Conservation (phyloP, 2,329 filamentous ascomycete species). For the Neoarthrinium moseri region DNA sequence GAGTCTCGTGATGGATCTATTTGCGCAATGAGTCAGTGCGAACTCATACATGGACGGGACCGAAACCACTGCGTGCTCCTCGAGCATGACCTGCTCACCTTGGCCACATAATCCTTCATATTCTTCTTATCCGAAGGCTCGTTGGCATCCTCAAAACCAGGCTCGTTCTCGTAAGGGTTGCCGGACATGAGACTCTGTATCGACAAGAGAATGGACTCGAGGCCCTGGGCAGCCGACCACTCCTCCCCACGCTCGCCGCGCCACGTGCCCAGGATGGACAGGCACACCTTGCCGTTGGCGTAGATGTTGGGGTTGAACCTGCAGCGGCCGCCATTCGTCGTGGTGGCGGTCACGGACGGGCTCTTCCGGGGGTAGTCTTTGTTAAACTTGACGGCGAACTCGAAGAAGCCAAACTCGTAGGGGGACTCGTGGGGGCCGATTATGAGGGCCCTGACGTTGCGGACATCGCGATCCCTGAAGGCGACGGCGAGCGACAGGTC, state of each 20-base stretch:
- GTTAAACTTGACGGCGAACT: slow-evolving; percentile 79
- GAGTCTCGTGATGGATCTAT: slow-evolving; percentile 85
- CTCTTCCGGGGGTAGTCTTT: slow-evolving; percentile 80
- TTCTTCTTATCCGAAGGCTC: slow-evolving; percentile 67
- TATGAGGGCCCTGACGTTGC: slow-evolving; percentile 82
- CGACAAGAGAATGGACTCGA: slow-evolving; percentile 91
- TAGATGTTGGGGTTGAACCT: slow-evolving; percentile 99
- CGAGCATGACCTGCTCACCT: slow-evolving; percentile 48
- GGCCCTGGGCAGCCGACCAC: slow-evolving; percentile 93
- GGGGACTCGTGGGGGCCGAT: slow-evolving; percentile 91
- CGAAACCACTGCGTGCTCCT: no score
- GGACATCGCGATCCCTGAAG: slow-evolving; percentile 84
- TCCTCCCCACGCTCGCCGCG: slow-evolving; percentile 85
- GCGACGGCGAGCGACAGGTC: slow-evolving; percentile 88
- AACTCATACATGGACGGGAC: not conserved
- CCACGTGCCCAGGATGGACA: slow-evolving; percentile 97
- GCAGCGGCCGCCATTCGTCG: slow-evolving; percentile 84
- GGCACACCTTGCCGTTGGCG: slow-evolving; percentile 82
- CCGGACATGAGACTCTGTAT: slow-evolving; percentile 94
- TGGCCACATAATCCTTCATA: slow-evolving; percentile 74
- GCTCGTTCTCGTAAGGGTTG: slow-evolving; percentile 95
- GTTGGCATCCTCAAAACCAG: slow-evolving; percentile 80
- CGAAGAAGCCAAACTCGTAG: slow-evolving; percentile 97
- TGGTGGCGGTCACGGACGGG: slow-evolving; percentile 64
- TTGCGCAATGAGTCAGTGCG: not conserved